Conservation (phyloP, 768 basidiomycete genomes). For the Russula griseocarnosa region DNA sequence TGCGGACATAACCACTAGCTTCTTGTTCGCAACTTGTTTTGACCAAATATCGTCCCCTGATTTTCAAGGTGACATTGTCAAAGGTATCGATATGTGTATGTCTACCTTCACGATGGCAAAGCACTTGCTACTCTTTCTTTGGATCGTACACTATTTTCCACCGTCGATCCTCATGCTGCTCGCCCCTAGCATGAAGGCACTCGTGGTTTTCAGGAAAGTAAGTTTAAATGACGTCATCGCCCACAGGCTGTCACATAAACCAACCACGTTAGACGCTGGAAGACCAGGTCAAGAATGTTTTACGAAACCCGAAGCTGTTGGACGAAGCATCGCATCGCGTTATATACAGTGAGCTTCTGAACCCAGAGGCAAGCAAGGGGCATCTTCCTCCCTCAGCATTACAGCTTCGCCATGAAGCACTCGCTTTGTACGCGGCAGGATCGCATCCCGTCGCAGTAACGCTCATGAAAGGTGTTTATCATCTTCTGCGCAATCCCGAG, state of each 20-base stretch:
- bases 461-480: conserved; percentile 11
- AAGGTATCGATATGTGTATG: conserved; percentile 35
- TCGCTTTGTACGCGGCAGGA: conserved; percentile 11
- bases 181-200: neutral
- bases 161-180: neutral
- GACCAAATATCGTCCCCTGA: conserved; percentile 35
- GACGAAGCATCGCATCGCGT: conserved; percentile 19
- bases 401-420: conserved; percentile 14
- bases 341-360: conserved; percentile 16
- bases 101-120: conserved; percentile 28
- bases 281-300: conserved; percentile 1
- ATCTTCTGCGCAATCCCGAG: conserved; percentile 12
- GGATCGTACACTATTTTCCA: conserved; percentile 8
- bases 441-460: conserved; percentile 13
- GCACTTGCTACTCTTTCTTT: neutral
- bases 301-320: conserved; percentile 4
- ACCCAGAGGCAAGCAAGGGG: conserved; percentile 16
- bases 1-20: conserved; percentile 43
- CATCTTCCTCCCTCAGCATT: neutral
- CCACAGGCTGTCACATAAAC: too few species aligned
- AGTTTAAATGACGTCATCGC: neutral
- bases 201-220: neutral
- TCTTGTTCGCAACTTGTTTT: conserved; percentile 40
- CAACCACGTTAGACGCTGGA: neutral
- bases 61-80: conserved; percentile 38